A percentile compares a stretch with the other conserved stretches of the same genome.
Evolutionary conservation across 2,329 filamentous ascomycete species (phyloP).

Genomic region (Diaporthe aspalathi): DNA sequence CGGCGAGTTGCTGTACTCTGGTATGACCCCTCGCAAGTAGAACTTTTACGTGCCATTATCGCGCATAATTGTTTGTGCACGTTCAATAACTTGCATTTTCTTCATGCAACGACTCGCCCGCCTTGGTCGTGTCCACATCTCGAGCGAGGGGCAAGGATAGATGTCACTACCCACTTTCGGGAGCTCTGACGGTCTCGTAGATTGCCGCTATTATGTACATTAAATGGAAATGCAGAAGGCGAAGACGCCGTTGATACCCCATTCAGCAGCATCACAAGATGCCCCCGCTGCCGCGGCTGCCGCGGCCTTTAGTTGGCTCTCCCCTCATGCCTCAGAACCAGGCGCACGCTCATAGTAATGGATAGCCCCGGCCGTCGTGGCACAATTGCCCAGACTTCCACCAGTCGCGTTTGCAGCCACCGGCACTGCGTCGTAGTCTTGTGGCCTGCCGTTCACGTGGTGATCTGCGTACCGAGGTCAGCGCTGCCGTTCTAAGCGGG

Average conservation of each 20-base stretch:
- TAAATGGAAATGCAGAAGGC: conserved; percentile 17
- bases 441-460: conserved; percentile 68
- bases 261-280: background rate
- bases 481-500: no score
- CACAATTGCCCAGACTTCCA: conserved; percentile 64
- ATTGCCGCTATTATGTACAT: conserved; percentile 16
- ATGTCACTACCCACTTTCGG: background rate
- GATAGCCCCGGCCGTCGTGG: conserved; percentile 62
- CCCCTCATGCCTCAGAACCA: conserved; percentile 48
- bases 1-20: background rate
- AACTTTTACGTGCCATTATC: background rate
- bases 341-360: conserved; percentile 64
- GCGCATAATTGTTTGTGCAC: background rate
- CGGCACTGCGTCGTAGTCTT: conserved; percentile 60
- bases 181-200: background rate
- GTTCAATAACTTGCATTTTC: background rate
- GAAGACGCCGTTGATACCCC: conserved; percentile 27
- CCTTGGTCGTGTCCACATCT: no score
- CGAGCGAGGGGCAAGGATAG: background rate
- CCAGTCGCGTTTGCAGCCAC: conserved; percentile 59
- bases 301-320: background rate
- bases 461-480: conserved; percentile 50
- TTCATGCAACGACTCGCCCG: background rate
- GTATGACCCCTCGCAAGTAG: background rate
- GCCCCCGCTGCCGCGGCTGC: background rate